phyloP scores from a whole-genome alignment of 2,329 filamentous ascomycete genomes.

The Fusarium drepaniforme region DNA sequence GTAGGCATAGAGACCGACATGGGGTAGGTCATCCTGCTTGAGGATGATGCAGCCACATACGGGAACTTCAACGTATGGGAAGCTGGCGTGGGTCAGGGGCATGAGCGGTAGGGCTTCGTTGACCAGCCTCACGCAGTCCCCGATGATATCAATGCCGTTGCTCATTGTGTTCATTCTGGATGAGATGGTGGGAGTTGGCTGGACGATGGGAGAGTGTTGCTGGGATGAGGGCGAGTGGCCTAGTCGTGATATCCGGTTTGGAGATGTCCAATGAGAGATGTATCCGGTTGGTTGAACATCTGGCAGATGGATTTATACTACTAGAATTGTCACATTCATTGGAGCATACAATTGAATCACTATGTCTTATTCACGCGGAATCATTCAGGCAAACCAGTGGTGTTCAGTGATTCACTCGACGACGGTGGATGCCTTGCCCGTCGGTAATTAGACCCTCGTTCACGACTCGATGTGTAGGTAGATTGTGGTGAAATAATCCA shows the following conservation, averaged over 20 bases:
- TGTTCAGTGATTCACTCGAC: background rate
- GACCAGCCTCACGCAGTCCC: background rate
- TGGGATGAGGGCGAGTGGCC: background rate
- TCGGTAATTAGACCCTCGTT: background rate
- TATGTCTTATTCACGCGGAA: background rate
- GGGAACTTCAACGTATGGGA: background rate
- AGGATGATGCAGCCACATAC: background rate
- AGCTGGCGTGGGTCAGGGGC: background rate
- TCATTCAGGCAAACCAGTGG: background rate
- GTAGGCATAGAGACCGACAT: constrained; percentile 15
- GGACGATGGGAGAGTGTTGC: background rate
- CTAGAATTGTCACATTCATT: background rate
- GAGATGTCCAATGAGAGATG: background rate
- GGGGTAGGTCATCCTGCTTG: background rate
- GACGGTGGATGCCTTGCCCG: background rate
- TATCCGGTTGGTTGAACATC: background rate
- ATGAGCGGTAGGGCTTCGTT: background rate
- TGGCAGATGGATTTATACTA: background rate
- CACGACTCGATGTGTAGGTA: background rate
- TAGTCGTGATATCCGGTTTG: background rate
- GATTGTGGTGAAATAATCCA: background rate
- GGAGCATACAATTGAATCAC: background rate
- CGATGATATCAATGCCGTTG: background rate
- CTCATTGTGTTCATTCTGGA: background rate
- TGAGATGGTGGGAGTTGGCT: background rate